Base-by-base conservation (phyloP, 805 yeast species). In the Lachancea quebecensis region DNA sequence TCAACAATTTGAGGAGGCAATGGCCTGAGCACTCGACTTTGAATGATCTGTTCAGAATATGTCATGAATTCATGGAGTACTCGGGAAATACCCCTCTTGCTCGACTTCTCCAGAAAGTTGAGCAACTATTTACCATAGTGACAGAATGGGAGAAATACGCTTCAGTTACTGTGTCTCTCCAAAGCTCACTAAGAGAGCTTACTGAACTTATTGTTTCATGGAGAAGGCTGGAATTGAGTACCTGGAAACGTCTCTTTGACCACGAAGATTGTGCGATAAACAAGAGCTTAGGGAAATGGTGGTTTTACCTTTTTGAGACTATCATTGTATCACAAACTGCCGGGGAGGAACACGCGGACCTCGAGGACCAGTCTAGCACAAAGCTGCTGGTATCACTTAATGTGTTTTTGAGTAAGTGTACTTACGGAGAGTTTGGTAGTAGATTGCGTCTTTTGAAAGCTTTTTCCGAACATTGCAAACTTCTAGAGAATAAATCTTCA, bases 1-100 rank as follows among this genome's bases (percentile, higher is more conserved):
- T 79, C 3, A 51, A 60, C 7, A 66, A 65, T 3, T 62, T 87
- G 10, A 61, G 83, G 10, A 65, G 64, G 21, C 78, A 81, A 57
- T 93, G 96, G 96, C 97, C 98, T 0, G 99, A 95, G 56, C 96
- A 95, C 69, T 93, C 93, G 0, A 88, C 95, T 0, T 66, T 93
- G 41, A 81, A 74, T 46, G 87, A 83, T 16, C 71, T 91, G 39
- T 61, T 69, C 33, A 68, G 82, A 48, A 78, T 82, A 8, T 75
- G 85, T 51, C 65, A 71, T 12, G 98, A 90, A 59, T 76, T 84
- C 48, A 62, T 85, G 46, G 63, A 64, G 2, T 82, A 71, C 55
- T 77, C 95, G 0, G 70, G 81, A 2, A 67, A 71, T 28, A 78
- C 85, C 0, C 93, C 99, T 0, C 65, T 93, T 30, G 90, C 90